phyloP scores from a whole-genome alignment of 2,329 filamentous ascomycete genomes.

The Stachybotrys elegans region DNA sequence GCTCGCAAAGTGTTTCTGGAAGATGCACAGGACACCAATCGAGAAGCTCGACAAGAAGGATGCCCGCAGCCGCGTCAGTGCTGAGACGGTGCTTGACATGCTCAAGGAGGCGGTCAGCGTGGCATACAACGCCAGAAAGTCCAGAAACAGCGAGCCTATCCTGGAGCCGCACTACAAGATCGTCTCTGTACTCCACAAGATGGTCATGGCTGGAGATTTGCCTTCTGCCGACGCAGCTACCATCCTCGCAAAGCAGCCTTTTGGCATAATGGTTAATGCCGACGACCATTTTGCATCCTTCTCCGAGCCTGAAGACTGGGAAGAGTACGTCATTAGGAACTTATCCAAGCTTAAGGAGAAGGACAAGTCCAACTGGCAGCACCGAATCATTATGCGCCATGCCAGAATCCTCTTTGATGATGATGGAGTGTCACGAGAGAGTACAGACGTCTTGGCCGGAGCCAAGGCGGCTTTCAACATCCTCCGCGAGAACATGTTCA shows the following conservation, averaged over 20 bases:
- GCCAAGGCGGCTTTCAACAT: conserved; percentile 78
- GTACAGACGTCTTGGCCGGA: conserved; percentile 48
- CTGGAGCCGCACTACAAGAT: conserved; percentile 93
- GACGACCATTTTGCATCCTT: conserved; percentile 30
- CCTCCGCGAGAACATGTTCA: conserved; percentile 69
- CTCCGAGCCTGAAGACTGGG: conserved; percentile 52
- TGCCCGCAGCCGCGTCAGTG: conserved; percentile 20
- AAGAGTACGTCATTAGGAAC: conserved; percentile 47
- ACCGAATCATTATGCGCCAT: conserved; percentile 79
- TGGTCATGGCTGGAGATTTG: conserved; percentile 55
- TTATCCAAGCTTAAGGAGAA: conserved; percentile 55
- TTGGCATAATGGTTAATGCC: conserved; percentile 31
- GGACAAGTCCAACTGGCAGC: conserved; percentile 94
- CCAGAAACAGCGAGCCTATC: conserved; percentile 65
- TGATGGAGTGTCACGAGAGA: conserved; percentile 28
- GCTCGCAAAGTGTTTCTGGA: conserved; percentile 59
- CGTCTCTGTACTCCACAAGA: conserved; percentile 74
- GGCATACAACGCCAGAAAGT: conserved; percentile 47
- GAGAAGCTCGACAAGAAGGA: conserved; percentile 41
- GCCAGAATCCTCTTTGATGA: conserved; percentile 50
- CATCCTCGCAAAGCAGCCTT: conserved; percentile 52
- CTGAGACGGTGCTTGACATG: conserved; percentile 38
- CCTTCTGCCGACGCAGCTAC: conserved; percentile 42
- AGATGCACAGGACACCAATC: conserved; percentile 51
- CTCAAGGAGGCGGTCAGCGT: conserved; percentile 48